Percentiles rank a stretch among this genome's conserved stretches.
Conservation (phyloP, 75 land plant species). For the Pinus albicaulis region DNA sequence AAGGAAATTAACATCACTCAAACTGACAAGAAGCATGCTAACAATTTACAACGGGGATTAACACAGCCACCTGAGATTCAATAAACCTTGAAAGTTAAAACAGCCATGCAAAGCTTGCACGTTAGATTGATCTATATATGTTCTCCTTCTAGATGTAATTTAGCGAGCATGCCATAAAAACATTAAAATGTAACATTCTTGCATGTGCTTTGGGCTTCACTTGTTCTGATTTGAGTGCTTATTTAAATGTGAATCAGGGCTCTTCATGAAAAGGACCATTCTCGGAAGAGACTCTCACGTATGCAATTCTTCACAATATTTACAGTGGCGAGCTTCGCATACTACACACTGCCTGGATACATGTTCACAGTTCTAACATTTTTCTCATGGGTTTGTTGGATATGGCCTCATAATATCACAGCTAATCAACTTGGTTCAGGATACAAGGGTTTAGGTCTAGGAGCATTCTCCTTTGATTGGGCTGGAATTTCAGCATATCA, state of each 20-base stretch:
- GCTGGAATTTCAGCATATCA: slow-evolving; percentile 25
- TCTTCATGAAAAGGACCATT: slow-evolving; percentile 28
- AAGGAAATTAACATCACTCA: not conserved
- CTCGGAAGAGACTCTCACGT: slow-evolving; percentile 41
- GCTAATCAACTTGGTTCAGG: slow-evolving; percentile 39
- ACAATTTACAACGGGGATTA: too few species aligned
- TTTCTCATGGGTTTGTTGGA: slow-evolving; percentile 41
- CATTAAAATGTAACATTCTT: not conserved
- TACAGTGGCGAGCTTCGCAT: slow-evolving; percentile 26
- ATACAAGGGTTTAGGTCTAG: slow-evolving; percentile 27
- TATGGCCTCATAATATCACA: slow-evolving; percentile 19
- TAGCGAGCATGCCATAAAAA: too few species aligned
- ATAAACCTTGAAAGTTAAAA: too few species aligned
- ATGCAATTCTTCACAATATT: slow-evolving; percentile 26
- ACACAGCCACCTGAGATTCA: too few species aligned
- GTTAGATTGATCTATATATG: too few species aligned
- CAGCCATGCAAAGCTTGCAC: too few species aligned
- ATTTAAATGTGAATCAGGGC: slow-evolving; percentile 21
- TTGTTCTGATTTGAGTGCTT: not conserved
- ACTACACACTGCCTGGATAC: slow-evolving; percentile 31
- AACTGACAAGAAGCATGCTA: slow-evolving; percentile 9
- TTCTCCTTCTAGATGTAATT: too few species aligned
- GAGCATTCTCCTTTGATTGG: slow-evolving; percentile 35
- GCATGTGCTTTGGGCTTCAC: not conserved
- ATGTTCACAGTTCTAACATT: slow-evolving; percentile 23